Conservation (phyloP, 345 rosid genomes). For the Sonneratia caseolaris region DNA sequence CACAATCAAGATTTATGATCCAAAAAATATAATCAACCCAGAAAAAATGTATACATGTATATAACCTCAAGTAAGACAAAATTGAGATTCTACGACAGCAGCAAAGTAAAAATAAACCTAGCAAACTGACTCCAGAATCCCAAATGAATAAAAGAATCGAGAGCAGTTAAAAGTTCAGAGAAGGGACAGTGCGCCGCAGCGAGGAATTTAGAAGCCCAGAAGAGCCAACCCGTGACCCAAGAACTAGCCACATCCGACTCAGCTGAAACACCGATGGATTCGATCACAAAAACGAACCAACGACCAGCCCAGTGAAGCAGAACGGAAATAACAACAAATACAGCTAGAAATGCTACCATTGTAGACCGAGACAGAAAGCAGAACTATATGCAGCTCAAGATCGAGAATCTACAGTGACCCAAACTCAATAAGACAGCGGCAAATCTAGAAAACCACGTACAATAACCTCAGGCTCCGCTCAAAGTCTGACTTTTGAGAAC, state of each 20-base stretch:
- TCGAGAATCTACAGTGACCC: neutral
- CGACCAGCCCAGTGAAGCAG: too few relatives aligned
- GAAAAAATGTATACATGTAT: too few relatives aligned
- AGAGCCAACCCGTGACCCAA: too few relatives aligned
- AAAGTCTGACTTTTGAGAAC: neutral
- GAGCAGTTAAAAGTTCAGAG: neutral
- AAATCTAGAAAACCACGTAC: neutral
- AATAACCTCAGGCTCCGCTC: neutral
- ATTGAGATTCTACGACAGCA: neutral
- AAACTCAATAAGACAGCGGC: neutral
- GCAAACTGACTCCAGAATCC: neutral
- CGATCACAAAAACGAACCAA: too few relatives aligned
- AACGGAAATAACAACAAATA: too few relatives aligned
- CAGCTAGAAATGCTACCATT: neutral
- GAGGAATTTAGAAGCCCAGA: too few relatives aligned
- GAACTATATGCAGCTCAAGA: neutral
- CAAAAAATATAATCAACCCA: neutral
- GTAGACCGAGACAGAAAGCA: neutral
- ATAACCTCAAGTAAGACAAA: neutral
- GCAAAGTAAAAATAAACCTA: neutral
- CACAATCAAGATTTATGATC: neutral
- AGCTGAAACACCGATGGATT: too few relatives aligned
- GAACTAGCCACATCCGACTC: too few relatives aligned
- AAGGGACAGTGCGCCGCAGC: neutral
- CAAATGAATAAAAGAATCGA: neutral